Conservation (phyloP, 331 rosid genomes). For the Spiraea crenata region DNA sequence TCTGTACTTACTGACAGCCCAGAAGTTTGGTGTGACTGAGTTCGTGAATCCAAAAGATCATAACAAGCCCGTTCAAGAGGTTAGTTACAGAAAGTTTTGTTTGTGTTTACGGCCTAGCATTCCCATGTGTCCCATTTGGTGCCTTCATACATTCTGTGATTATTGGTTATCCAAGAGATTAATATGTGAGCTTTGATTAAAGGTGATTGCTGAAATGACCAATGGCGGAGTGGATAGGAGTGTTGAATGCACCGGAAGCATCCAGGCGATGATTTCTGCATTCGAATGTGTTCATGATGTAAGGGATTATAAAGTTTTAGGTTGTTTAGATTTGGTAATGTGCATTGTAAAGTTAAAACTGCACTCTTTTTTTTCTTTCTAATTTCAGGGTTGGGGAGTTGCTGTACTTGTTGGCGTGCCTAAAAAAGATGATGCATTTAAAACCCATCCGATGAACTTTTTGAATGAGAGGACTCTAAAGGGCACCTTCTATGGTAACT, state of each 20-base stretch:
- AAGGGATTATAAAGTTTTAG: background rate
- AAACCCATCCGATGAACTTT: constrained; percentile 65
- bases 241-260: constrained; percentile 78
- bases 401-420: constrained; percentile 98
- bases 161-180: background rate
- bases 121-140: too few species aligned
- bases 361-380: background rate
- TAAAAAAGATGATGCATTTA: constrained; percentile 80
- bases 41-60: constrained; percentile 93
- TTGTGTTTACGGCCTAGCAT: too few species aligned
- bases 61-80: constrained; percentile 80
- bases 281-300: constrained; percentile 97
- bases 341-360: background rate
- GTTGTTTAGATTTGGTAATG: background rate
- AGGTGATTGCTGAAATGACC: constrained; percentile 88
- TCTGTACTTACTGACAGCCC: constrained; percentile 49
- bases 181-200: constrained; percentile 15
- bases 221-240: constrained; percentile 87
- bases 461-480: constrained; percentile 83
- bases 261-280: constrained; percentile 92
- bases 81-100: constrained; percentile 17
- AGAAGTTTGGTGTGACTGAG: constrained; percentile 84
- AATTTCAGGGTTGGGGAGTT: constrained; percentile 83
- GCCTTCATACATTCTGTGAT: background rate
- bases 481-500: constrained; percentile 94